Evolutionary conservation across 352 stramenopile genomes (phyloP).

Genomic region (Phytophthora syringae): DNA sequence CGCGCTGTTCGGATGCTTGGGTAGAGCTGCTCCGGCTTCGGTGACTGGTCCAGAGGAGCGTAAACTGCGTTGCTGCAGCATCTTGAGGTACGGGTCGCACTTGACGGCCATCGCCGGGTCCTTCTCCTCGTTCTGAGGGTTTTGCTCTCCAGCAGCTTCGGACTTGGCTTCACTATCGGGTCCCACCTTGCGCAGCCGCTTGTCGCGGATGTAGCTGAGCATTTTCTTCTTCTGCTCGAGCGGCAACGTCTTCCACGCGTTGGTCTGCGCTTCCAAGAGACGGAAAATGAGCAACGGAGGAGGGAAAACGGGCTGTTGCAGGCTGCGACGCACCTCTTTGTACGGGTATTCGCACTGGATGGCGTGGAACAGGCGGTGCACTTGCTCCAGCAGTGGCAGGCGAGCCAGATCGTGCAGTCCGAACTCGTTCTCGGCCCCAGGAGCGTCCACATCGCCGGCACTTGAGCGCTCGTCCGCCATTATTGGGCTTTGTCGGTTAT

Average conservation of each 20-base stretch:
- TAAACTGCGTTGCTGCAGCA: constrained; percentile 77
- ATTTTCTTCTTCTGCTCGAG: constrained; percentile 84
- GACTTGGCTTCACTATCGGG: constrained; percentile 5
- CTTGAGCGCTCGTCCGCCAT: constrained; percentile 21
- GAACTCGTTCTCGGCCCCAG: constrained; percentile 59
- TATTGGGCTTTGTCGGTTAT: background rate
- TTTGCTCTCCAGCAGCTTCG: constrained; percentile 3
- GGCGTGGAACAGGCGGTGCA: constrained; percentile 85
- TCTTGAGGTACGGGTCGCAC: constrained; percentile 78
- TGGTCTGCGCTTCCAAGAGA: constrained; percentile 48
- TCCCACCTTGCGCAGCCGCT: constrained; percentile 41
- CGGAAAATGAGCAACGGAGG: background rate
- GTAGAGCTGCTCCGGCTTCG: constrained; percentile 4
- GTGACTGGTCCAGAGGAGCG: constrained; percentile 18
- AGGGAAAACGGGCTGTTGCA: background rate
- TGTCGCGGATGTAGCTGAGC: constrained; percentile 83
- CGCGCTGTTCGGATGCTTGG: constrained; percentile 61
- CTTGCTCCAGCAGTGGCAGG: constrained; percentile 83
- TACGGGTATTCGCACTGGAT: constrained; percentile 87
- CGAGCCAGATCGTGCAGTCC: constrained; percentile 67
- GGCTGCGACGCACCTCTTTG: constrained; percentile 57
- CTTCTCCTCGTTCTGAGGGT: constrained; percentile 17
- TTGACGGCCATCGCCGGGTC: constrained; percentile 39
- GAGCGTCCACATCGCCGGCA: constrained; percentile 1
- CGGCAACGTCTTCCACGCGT: constrained; percentile 75